Conservation (phyloP, 2,329 filamentous ascomycete genomes). For the Alternaria sp. region DNA sequence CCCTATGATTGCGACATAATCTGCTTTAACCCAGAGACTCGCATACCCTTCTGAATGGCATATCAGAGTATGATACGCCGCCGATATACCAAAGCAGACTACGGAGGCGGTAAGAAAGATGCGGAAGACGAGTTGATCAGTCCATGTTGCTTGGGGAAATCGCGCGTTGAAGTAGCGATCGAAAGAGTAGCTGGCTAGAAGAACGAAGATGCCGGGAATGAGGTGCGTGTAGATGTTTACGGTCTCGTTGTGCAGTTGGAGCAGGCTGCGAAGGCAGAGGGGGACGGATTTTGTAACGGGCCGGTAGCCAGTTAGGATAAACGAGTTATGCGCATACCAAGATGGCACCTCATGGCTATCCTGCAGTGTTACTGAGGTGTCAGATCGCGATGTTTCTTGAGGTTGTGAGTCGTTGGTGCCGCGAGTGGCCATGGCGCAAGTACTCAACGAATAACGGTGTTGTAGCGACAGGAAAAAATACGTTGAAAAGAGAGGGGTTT, state of each 20-base stretch:
- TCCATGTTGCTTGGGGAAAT: slow-evolving; percentile 15
- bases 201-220: slow-evolving; percentile 34
- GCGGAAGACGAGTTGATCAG: slow-evolving; percentile 30
- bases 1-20: slow-evolving; percentile 89
- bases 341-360: neutral
- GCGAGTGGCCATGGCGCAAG: neutral
- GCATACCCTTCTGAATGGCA: slow-evolving; percentile 81
- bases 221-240: slow-evolving; percentile 74
- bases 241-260: slow-evolving; percentile 68
- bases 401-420: neutral
- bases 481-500: neutral
- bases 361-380: neutral
- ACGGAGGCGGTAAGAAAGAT: slow-evolving; percentile 38
- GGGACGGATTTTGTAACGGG: slow-evolving; percentile 64
- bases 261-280: slow-evolving; percentile 61
- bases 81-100: slow-evolving; percentile 50
- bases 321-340: slow-evolving; percentile 8
- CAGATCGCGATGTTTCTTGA: neutral
- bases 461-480: neutral
- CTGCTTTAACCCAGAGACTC: slow-evolving; percentile 83
- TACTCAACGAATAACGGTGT: neutral
- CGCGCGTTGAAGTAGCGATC: slow-evolving; percentile 9
- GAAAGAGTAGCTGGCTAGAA: slow-evolving; percentile 16
- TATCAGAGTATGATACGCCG: slow-evolving; percentile 78
- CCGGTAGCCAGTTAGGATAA: slow-evolving; percentile 67